Evolutionary conservation across 176 grass and related monocot genomes (phyloP), one percentile per base, ranked within the genome.

Genomic region (Puya raimondii): DNA sequence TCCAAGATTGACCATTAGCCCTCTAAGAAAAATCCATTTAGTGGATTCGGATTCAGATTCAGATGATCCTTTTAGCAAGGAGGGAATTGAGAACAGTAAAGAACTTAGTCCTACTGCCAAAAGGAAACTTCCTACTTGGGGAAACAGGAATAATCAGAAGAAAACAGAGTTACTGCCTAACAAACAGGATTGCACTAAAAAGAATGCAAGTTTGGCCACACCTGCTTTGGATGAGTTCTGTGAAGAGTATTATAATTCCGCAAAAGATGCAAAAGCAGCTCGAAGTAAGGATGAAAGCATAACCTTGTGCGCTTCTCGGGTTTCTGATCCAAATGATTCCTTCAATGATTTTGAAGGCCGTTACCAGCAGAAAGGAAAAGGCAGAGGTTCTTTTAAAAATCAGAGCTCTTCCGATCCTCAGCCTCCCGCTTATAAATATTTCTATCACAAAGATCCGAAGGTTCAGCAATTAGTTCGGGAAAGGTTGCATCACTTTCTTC

Each of bases 211-310:
- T 75, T 80, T 87, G 70, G 79, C 64, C 2, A 96, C 88, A 65
- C 92, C 88, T 85, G 88, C 84, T 67, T 74, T 91, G 49, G 92
- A 96, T 71, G 78, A 96, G 49, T 92, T 92, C 42, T 96, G 92
- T 64, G 78, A 84, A 2, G 92, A 92, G 25, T 96, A 96, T 85
- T 89, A 89, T 82, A 77, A 70, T 67, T 81, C 84, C 48, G 64
- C 67, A 25, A 80, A 85, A 74, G 53, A 77, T n/a, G 29, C 65
- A 65, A 84, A 63, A n/a, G 57, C 77, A 8, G 51, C 56, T 64
- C 70, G 48, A 50, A 74, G 76, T 49, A 74, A 65, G 51, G 67
- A 92, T 64, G 53, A 51, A 21, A 64, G 63, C 23, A 75, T 17
- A 14, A 75, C 13, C 65, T 61, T 79, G 49, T 73, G 50, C 65